Percentiles rank a stretch among this genome's conserved stretches.
Conservation (phyloP, 768 basidiomycete genomes). For the Tricholomella constricta region DNA sequence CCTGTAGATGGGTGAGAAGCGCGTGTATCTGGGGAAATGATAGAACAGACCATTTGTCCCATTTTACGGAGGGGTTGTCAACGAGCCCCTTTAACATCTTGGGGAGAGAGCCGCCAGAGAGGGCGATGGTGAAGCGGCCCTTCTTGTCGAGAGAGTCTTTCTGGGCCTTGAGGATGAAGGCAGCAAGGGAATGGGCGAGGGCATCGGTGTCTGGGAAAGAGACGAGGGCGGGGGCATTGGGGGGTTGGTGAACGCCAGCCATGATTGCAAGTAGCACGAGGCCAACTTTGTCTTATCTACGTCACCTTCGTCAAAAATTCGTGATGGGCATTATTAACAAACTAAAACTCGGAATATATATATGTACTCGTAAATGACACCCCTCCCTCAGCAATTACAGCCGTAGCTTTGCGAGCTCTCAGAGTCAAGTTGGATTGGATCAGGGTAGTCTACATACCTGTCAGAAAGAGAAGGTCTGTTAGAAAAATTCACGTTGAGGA, state of each 20-base stretch:
- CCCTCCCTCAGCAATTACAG: slow-evolving; percentile 73
- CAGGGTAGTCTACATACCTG: slow-evolving; percentile 98
- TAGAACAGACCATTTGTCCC: slow-evolving; percentile 87
- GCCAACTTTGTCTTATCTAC: slow-evolving; percentile 10
- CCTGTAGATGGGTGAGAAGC: slow-evolving; percentile 48
- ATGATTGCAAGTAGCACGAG: slow-evolving; percentile 20
- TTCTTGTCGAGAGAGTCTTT: slow-evolving; percentile 87
- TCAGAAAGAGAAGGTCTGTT: slow-evolving; percentile 13
- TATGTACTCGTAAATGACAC: slow-evolving; percentile 4
- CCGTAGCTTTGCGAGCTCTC: slow-evolving; percentile 90
- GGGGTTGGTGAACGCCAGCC: slow-evolving; percentile 50
- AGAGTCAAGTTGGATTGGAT: slow-evolving; percentile 95
- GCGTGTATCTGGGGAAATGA: not conserved
- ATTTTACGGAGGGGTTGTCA: slow-evolving; percentile 65
- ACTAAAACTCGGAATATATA: slow-evolving; percentile 15
- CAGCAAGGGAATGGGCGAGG: slow-evolving; percentile 69
- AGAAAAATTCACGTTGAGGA: slow-evolving; percentile 11
- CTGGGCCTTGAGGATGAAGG: slow-evolving; percentile 86
- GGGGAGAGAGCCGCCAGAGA: slow-evolving; percentile 93
- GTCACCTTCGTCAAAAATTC: not conserved
- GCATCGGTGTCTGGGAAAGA: slow-evolving; percentile 60
- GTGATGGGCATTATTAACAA: slow-evolving; percentile 1
- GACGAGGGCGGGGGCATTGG: slow-evolving; percentile 68
- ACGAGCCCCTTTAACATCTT: slow-evolving; percentile 76
- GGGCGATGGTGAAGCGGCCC: slow-evolving; percentile 87